These are phyloP conservation scores for Blepharisma stoltei DNA, from an alignment of 73 alveolate genomes.

Conservation along the genomic window DNA sequence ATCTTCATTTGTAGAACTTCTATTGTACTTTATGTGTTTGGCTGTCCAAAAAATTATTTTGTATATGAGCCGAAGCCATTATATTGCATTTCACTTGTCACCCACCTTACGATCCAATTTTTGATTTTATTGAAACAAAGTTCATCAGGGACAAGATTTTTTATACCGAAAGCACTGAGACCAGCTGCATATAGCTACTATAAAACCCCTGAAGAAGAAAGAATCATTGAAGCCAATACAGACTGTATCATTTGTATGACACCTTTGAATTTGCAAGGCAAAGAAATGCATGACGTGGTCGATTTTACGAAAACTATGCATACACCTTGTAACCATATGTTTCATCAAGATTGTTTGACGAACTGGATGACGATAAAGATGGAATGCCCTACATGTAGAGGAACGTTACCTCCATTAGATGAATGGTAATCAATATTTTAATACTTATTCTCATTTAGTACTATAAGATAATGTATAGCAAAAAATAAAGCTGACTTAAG, in stretches of 20 bases:
- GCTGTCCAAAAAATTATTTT: neutral
- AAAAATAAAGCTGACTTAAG: too few species aligned
- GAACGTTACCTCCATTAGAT: constrained; percentile 57
- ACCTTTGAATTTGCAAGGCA: constrained; percentile 40
- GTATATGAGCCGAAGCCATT: neutral
- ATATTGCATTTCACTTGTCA: neutral
- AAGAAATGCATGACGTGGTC: constrained; percentile 27
- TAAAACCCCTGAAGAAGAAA: constrained; percentile 34
- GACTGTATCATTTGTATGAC: constrained; percentile 69
- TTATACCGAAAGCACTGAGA: constrained; percentile 43
- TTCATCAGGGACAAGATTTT: constrained; percentile 49
- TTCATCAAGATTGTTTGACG: constrained; percentile 86
- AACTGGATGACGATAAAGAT: constrained; percentile 92
- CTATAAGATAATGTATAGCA: too few species aligned
- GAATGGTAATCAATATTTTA: neutral
- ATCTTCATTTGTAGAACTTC: neutral
- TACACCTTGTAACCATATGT: constrained; percentile 95
- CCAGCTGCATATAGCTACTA: constrained; percentile 34
- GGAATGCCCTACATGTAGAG: constrained; percentile 97
- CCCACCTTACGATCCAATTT: neutral
- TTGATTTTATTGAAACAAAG: constrained; percentile 5
- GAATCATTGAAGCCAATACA: constrained; percentile 29
- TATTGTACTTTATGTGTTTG: constrained; percentile 16
- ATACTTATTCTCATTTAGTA: too few species aligned
- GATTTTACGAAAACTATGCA: constrained; percentile 53